phyloP scores from a whole-genome alignment of 345 rosid species.

The Combretum micranthum region DNA sequence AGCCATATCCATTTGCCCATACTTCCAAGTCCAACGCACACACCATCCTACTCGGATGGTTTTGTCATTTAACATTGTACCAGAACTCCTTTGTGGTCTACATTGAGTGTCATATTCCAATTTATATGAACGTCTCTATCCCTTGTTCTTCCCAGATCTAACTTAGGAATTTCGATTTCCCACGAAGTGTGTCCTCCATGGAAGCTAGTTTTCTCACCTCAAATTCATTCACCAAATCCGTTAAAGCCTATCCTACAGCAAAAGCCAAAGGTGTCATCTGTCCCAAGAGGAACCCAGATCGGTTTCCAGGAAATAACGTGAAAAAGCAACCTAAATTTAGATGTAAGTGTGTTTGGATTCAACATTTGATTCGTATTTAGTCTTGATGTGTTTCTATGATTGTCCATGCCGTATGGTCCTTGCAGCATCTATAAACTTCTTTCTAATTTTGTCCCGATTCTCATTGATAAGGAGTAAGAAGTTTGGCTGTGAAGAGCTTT shows the following conservation, averaged over 20 bases:
- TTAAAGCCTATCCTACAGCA: conserved; percentile 31
- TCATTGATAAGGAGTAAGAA: too few species aligned
- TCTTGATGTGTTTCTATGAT: too few species aligned
- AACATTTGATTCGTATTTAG: too few species aligned
- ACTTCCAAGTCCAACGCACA: conserved; percentile 1
- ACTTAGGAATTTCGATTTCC: too few species aligned
- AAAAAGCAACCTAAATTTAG: conserved; percentile 1
- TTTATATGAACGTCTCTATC: background rate
- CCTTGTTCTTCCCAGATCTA: background rate
- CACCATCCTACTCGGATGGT: conserved; percentile 12
- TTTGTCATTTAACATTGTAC: conserved; percentile 1
- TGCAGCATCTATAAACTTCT: too few species aligned
- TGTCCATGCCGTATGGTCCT: too few species aligned
- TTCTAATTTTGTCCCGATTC: too few species aligned
- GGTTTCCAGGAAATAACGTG: conserved; percentile 24
- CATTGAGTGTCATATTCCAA: conserved; percentile 12
- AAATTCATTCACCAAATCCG: conserved; percentile 41
- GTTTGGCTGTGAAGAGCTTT: too few species aligned
- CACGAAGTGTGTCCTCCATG: conserved; percentile 32
- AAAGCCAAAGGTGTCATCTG: conserved; percentile 32
- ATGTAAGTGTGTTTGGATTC: conserved; percentile 18
- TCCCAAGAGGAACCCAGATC: conserved; percentile 28
- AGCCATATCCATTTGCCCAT: conserved; percentile 42
- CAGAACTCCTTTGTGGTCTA: conserved; percentile 33
- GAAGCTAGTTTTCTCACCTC: conserved; percentile 68